These are phyloP conservation scores for Tylopilus intermedius DNA, from an alignment of 768 basidiomycete species.

Conservation along the genomic window DNA sequence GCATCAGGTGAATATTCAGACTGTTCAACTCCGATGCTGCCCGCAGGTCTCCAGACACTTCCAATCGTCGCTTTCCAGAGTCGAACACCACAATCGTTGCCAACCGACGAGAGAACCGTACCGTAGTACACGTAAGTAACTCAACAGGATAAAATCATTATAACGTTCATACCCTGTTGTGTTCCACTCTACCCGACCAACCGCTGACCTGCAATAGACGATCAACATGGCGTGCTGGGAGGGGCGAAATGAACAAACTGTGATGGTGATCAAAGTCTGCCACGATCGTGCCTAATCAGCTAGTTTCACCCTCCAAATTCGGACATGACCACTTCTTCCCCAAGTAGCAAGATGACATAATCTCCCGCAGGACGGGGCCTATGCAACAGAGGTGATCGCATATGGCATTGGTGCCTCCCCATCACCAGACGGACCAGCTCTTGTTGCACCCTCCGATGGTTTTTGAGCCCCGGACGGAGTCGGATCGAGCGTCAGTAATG, in stretches of 20 bases:
- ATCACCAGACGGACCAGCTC: constrained; percentile 25
- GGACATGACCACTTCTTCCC: constrained; percentile 77
- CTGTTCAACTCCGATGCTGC: constrained; percentile 78
- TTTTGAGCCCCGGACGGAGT: constrained; percentile 30
- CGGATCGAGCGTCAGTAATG: constrained; percentile 51
- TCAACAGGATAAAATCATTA: neutral
- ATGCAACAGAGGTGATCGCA: constrained; percentile 79
- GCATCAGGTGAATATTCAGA: constrained; percentile 45
- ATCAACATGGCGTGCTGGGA: constrained; percentile 3
- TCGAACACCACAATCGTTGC: constrained; percentile 77
- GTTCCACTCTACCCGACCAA: constrained; percentile 92
- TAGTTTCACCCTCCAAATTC: constrained; percentile 84
- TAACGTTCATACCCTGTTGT: constrained; percentile 60
- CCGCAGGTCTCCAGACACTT: constrained; percentile 80
- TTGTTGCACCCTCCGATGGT: constrained; percentile 19
- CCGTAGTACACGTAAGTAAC: constrained; percentile 34
- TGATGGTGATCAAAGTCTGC: constrained; percentile 82
- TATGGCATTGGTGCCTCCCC: constrained; percentile 40
- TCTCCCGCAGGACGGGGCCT: constrained; percentile 92
- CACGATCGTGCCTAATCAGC: constrained; percentile 58
- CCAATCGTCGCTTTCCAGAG: constrained; percentile 83
- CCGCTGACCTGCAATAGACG: constrained; percentile 47
- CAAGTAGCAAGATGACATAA: constrained; percentile 95
- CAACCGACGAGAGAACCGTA: constrained; percentile 76
- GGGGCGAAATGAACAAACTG: constrained; percentile 36